phyloP scores from a whole-genome alignment of 1,284 basidiomycete genomes.

The Papiliotrema flavescens region DNA sequence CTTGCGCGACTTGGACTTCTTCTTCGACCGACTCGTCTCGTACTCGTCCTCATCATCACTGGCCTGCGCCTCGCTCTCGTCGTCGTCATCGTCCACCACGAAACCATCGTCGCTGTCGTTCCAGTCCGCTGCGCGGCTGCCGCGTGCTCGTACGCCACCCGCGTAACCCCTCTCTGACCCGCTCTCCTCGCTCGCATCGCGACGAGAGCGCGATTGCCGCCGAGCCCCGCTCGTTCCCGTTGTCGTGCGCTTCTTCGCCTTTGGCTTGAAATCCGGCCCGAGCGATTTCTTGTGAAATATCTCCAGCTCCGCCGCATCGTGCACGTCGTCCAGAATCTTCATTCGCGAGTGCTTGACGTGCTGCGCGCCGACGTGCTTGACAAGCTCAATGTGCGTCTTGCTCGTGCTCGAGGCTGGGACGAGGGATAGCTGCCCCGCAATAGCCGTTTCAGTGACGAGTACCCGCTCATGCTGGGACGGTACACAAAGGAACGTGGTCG shows the following conservation, averaged over 20 bases:
- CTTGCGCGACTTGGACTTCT: conserved; percentile 14
- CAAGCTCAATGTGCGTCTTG: conserved; percentile 44
- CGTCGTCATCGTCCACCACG: conserved; percentile 42
- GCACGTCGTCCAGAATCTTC: conserved; percentile 40
- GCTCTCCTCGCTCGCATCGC: background rate
- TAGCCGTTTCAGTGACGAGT: conserved; percentile 36
- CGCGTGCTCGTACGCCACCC: background rate
- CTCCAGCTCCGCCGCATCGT: conserved; percentile 26
- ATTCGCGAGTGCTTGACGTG: conserved; percentile 43
- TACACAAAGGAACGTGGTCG: conserved; percentile 35
- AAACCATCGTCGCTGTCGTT: conserved; percentile 34
- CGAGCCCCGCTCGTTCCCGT: background rate
- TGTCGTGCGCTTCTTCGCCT: conserved; percentile 1
- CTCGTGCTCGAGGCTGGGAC: conserved; percentile 39
- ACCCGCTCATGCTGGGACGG: conserved; percentile 27
- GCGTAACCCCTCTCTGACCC: background rate
- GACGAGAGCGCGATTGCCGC: background rate
- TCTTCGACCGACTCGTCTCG: conserved; percentile 12
- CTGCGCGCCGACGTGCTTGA: conserved; percentile 42
- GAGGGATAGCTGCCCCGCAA: conserved; percentile 40
- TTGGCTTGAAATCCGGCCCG: conserved; percentile 12
- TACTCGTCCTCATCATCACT: conserved; percentile 23
- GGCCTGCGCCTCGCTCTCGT: conserved; percentile 25
- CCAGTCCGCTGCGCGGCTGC: background rate
- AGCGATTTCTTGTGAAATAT: conserved; percentile 25